These are phyloP conservation scores for Mucor indicus DNA, from an alignment of 371 early-diverging fungal species.

Conservation along the genomic window DNA sequence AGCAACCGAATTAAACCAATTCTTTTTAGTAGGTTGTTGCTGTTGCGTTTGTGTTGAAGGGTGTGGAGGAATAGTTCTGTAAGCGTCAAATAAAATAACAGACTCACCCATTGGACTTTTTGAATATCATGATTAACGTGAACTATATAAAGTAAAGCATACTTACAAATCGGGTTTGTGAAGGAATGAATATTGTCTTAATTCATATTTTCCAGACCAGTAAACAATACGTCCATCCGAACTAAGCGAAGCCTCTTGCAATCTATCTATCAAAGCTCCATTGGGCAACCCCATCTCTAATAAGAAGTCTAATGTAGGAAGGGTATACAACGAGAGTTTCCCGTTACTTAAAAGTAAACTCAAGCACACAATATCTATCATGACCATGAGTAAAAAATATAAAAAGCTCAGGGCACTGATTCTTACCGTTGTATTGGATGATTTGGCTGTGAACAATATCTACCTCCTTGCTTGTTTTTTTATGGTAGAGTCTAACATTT, in stretches of 20 bases:
- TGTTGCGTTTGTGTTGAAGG: conserved; percentile 23
- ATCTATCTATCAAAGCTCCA: conserved; percentile 1
- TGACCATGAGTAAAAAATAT: background rate
- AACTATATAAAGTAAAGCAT: background rate
- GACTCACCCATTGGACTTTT: conserved; percentile 24
- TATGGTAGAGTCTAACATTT: conserved; percentile 27
- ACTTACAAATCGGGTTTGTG: conserved; percentile 36
- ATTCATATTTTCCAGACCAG: conserved; percentile 45
- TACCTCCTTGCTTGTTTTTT: conserved; percentile 1
- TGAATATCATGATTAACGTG: no score
- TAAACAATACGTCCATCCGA: conserved; percentile 49
- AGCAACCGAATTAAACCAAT: conserved; percentile 49
- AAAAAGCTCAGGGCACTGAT: background rate
- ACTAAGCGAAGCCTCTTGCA: conserved; percentile 31
- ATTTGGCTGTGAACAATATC: conserved; percentile 22
- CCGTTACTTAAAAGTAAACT: conserved; percentile 24
- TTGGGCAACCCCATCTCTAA: conserved; percentile 10
- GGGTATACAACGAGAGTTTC: conserved; percentile 17
- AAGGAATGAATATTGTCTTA: conserved; percentile 37
- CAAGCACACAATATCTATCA: conserved; percentile 22
- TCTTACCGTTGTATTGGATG: conserved; percentile 18
- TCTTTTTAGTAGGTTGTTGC: conserved; percentile 26
- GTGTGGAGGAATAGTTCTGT: conserved; percentile 36
- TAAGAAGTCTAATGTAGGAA: conserved; percentile 28
- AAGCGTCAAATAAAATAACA: conserved; percentile 41